Evolutionary conservation across 768 basidiomycete genomes (phyloP).

Genomic region (Leccinum longicurvipes): DNA sequence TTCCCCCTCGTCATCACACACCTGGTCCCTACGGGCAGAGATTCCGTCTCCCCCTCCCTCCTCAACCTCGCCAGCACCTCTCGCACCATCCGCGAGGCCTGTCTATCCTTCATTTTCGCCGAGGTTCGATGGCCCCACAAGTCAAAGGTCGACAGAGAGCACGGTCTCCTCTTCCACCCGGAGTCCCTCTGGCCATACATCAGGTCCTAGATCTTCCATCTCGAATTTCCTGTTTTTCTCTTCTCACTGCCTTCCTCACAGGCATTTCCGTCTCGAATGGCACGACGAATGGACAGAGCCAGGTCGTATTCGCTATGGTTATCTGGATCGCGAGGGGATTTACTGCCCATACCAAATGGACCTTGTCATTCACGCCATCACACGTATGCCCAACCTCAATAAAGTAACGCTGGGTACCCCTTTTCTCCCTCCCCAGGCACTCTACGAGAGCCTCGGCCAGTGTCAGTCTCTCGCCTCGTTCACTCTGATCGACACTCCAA

Average conservation of each 20-base stretch:
- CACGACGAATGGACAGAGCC: slow-evolving; percentile 38
- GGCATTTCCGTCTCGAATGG: slow-evolving; percentile 34
- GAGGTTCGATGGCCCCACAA: slow-evolving; percentile 34
- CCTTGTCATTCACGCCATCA: slow-evolving; percentile 23
- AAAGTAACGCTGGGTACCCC: slow-evolving; percentile 29
- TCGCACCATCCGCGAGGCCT: slow-evolving; percentile 27
- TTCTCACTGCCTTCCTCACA: slow-evolving; percentile 4
- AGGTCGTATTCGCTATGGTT: slow-evolving; percentile 31
- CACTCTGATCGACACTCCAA: slow-evolving; percentile 32
- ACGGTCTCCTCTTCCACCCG: slow-evolving; percentile 29
- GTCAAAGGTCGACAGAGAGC: slow-evolving; percentile 22
- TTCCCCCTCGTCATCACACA: slow-evolving; percentile 33
- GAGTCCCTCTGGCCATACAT: slow-evolving; percentile 29
- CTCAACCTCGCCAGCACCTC: slow-evolving; percentile 24
- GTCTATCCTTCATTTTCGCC: slow-evolving; percentile 31
- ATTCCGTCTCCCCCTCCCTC: slow-evolving; percentile 13
- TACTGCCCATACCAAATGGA: slow-evolving; percentile 31
- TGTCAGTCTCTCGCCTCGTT: slow-evolving; percentile 28
- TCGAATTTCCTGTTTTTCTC: neutral
- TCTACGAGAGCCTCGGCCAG: slow-evolving; percentile 28
- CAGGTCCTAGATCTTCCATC: slow-evolving; percentile 16
- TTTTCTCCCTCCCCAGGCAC: slow-evolving; percentile 30
- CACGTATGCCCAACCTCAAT: slow-evolving; percentile 30
- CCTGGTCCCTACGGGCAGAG: slow-evolving; percentile 7
- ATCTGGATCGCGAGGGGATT: slow-evolving; percentile 31